Evolutionary conservation across 176 grass and related monocot genomes (phyloP).

Genomic region (Puya raimondii): DNA sequence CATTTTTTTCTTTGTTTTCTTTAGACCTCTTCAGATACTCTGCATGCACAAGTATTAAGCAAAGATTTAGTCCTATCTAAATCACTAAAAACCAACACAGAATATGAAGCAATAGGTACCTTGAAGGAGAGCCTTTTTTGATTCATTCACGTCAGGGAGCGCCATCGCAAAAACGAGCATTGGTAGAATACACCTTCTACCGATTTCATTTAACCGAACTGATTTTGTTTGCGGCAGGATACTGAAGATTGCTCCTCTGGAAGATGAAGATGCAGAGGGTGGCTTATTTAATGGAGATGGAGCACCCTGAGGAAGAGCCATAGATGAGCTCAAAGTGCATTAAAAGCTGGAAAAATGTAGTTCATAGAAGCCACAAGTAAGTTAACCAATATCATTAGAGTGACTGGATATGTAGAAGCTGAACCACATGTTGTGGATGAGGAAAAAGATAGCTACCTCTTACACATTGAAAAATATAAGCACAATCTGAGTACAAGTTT

Average conservation of each 20-base stretch:
- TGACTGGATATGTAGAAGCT: too few relatives aligned
- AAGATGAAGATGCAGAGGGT: not conserved
- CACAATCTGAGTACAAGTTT: too few relatives aligned
- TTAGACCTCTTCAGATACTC: constrained; percentile 78
- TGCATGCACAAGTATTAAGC: constrained; percentile 6
- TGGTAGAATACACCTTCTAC: constrained; percentile 50
- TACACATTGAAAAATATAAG: too few relatives aligned
- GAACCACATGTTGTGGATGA: too few relatives aligned
- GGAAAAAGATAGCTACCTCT: too few relatives aligned
- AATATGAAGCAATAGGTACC: constrained; percentile 18
- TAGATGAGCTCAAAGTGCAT: not conserved
- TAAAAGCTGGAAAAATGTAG: too few relatives aligned
- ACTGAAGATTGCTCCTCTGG: not conserved
- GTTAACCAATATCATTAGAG: not conserved
- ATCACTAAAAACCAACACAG: too few relatives aligned
- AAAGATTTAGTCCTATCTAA: not conserved
- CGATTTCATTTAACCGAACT: constrained; percentile 33
- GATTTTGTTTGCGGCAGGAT: constrained; percentile 17
- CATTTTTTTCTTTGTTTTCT: constrained; percentile 81
- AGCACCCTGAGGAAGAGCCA: constrained; percentile 9
- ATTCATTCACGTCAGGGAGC: constrained; percentile 50
- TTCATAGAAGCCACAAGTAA: too few relatives aligned
- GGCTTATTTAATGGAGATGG: not conserved
- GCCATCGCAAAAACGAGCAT: constrained; percentile 40
- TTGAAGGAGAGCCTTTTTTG: constrained; percentile 67